Percentiles rank a stretch among this genome's conserved stretches.
Evolutionary conservation across 176 grass and related monocot species (phyloP).

Genomic region (Miscanthus lutarioriparius): DNA sequence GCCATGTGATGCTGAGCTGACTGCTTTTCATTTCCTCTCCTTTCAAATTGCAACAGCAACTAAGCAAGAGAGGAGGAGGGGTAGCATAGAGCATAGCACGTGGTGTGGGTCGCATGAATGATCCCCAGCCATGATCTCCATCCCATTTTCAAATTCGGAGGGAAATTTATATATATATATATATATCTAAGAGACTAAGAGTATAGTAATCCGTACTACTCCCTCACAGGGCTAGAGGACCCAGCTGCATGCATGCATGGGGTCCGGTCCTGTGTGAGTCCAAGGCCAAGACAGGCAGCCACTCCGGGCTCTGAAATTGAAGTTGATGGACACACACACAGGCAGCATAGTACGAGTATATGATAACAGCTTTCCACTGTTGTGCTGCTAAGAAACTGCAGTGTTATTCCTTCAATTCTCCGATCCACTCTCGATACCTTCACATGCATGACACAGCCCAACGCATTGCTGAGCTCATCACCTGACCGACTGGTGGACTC

Average conservation of each 20-base stretch:
- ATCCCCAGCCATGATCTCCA: neutral
- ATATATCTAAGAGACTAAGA: too few species aligned
- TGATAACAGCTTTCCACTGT: slow-evolving; percentile 57
- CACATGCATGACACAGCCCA: neutral
- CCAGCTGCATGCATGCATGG: too few species aligned
- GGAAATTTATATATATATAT: neutral
- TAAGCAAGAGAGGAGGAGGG: neutral
- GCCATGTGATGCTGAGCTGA: too few species aligned
- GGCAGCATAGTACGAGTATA: neutral
- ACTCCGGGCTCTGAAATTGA: neutral
- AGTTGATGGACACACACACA: neutral
- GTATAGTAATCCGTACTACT: too few species aligned
- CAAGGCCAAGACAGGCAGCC: too few species aligned
- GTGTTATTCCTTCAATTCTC: slow-evolving; percentile 9
- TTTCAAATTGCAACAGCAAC: neutral
- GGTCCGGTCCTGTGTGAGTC: too few species aligned
- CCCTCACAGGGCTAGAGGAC: too few species aligned
- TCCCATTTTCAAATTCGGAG: neutral
- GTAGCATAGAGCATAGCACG: neutral
- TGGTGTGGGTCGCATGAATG: neutral
- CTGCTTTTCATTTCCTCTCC: neutral
- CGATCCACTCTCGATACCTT: neutral
- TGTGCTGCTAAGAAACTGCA: neutral
- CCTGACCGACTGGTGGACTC: neutral
- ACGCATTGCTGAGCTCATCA: neutral